Evolutionary conservation across 768 basidiomycete species (phyloP).

Genomic region (Tulasnella sp.): DNA sequence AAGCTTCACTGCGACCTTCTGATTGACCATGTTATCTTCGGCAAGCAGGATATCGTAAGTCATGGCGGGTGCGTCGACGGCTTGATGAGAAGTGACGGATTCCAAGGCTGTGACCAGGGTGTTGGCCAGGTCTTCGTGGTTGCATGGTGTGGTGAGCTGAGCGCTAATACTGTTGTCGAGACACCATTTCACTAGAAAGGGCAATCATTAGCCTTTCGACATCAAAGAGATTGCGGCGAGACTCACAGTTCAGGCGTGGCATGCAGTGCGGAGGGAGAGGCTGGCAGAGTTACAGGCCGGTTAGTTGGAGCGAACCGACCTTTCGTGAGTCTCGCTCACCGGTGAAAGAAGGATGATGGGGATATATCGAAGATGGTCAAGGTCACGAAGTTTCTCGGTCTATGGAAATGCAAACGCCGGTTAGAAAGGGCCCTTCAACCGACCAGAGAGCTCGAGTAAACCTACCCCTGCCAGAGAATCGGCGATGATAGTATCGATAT

Average conservation of each 20-base stretch:
- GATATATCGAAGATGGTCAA: conserved; percentile 94
- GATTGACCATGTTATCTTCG: conserved; percentile 95
- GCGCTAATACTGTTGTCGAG: conserved; percentile 95
- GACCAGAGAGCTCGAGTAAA: conserved; percentile 39
- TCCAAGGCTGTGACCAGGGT: conserved; percentile 94
- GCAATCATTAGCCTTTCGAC: conserved; percentile 32
- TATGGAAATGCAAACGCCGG: conserved; percentile 43
- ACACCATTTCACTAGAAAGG: conserved; percentile 83
- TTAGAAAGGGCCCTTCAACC: conserved; percentile 30
- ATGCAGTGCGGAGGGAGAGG: conserved; percentile 49
- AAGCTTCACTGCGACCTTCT: conserved; percentile 95
- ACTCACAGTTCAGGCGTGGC: conserved; percentile 73
- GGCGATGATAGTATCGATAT: conserved; percentile 94
- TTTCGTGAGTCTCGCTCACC: conserved; percentile 42
- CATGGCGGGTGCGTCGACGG: conserved; percentile 81
- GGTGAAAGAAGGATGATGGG: conserved; percentile 91
- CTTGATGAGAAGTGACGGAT: conserved; percentile 88
- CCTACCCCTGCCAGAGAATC: conserved; percentile 84
- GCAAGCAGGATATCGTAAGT: conserved; percentile 93
- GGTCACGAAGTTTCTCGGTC: conserved; percentile 89
- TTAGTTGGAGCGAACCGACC: background rate
- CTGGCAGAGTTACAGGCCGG: background rate
- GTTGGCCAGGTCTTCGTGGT: conserved; percentile 84
- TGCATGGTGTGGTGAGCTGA: conserved; percentile 89
- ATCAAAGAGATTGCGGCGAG: conserved; percentile 4